A percentile compares a stretch with the other conserved stretches of the same genome.
Conservation (phyloP, 73 alveolate species). For the Tetrahymena malaccensis region DNA sequence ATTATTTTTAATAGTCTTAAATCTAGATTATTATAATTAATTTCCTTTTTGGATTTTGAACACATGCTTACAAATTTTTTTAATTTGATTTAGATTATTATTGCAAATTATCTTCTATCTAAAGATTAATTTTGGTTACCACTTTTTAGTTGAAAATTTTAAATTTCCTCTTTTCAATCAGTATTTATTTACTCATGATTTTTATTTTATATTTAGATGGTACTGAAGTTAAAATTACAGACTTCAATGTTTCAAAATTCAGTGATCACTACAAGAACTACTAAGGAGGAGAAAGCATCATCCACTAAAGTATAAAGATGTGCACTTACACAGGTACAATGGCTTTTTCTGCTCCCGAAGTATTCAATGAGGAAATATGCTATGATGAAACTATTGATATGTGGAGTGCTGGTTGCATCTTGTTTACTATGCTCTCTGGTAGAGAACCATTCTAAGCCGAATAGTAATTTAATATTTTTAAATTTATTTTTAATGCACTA, state of each 20-base stretch:
- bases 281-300: conserved; percentile 4
- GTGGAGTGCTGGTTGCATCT: conserved; percentile 40
- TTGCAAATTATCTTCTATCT: neutral
- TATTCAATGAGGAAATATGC: conserved; percentile 21
- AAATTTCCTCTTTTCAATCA: neutral
- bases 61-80: neutral
- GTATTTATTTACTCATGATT: neutral
- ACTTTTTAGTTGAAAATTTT: neutral
- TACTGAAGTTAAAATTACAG: conserved; percentile 17
- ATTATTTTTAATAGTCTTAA: neutral
- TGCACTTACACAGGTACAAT: conserved; percentile 36
- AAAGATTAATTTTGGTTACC: too few species aligned
- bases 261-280: conserved; percentile 29
- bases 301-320: conserved; percentile 11
- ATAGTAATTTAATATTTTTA: neutral
- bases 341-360: conserved; percentile 38
- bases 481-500: too few species aligned
- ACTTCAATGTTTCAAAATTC: conserved; percentile 30
- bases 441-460: conserved; percentile 18
- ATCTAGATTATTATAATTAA: neutral
- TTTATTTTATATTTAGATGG: neutral
- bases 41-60: too few species aligned
- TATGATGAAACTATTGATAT: conserved; percentile 22
- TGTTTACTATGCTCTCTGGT: conserved; percentile 28
- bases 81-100: too few species aligned